Percentiles rank a stretch among this genome's conserved stretches.
Evolutionary conservation across 805 yeast genomes (phyloP).

Genomic region (Candida hungchunana): DNA sequence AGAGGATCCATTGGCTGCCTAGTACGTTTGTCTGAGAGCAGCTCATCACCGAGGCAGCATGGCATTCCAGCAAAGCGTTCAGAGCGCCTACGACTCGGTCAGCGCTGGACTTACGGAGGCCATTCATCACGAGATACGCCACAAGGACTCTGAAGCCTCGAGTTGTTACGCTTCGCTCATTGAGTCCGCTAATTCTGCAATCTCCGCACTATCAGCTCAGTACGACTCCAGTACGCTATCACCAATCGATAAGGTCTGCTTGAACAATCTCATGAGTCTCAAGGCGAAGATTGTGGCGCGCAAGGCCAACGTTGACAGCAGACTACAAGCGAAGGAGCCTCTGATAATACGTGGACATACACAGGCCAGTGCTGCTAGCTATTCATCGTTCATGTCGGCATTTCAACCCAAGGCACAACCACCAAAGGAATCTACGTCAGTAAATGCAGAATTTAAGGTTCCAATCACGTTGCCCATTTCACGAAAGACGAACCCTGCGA

Average conservation of each 20-base stretch:
- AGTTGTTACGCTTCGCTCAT: slow-evolving; percentile 15
- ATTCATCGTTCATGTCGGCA: slow-evolving; percentile 25
- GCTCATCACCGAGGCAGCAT: too few relatives aligned
- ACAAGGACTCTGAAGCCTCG: slow-evolving; percentile 18
- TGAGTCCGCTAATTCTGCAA: slow-evolving; percentile 7
- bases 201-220: slow-evolving; percentile 3
- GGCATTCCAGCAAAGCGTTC: slow-evolving; percentile 6
- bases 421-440: neutral
- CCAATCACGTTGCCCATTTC: slow-evolving; percentile 5
- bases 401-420: slow-evolving; percentile 11
- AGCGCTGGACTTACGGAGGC: slow-evolving; percentile 8
- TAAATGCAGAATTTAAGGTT: slow-evolving; percentile 13
- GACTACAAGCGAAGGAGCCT: slow-evolving; percentile 12
- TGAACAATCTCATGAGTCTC: slow-evolving; percentile 17
- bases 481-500: neutral
- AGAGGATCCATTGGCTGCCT: too few relatives aligned
- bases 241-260: slow-evolving; percentile 13
- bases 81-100: slow-evolving; percentile 5
- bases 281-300: slow-evolving; percentile 18
- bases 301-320: slow-evolving; percentile 9
- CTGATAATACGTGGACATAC: slow-evolving; percentile 14
- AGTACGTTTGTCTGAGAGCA: too few relatives aligned
- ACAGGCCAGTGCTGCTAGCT: slow-evolving; percentile 19
- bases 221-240: slow-evolving; percentile 6
- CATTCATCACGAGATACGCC: slow-evolving; percentile 22